These are phyloP conservation scores for Coemansia sp. DNA, from an alignment of 192 early-diverging fungal species.

Conservation along the genomic window DNA sequence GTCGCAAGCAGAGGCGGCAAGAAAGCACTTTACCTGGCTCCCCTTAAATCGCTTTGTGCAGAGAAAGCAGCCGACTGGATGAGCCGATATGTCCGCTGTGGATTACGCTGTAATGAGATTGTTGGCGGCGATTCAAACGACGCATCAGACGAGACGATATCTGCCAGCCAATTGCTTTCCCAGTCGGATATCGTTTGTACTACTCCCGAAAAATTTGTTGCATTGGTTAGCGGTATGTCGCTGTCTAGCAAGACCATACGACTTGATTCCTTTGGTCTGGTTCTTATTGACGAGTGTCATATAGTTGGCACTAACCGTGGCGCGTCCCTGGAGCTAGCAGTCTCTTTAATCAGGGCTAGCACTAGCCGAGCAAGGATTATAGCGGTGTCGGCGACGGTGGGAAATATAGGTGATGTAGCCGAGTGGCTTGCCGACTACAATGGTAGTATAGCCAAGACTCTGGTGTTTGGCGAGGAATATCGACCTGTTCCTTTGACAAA, in stretches of 20 bases:
- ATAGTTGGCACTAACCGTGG: conserved; percentile 63
- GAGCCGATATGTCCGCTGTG: conserved; percentile 43
- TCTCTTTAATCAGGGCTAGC: conserved; percentile 52
- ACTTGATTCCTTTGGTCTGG: conserved; percentile 32
- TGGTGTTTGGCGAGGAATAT: conserved; percentile 70
- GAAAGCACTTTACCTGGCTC: conserved; percentile 66
- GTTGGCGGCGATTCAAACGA: conserved; percentile 51
- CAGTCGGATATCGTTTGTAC: conserved; percentile 57
- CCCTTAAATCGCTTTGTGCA: conserved; percentile 64
- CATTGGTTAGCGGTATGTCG: conserved; percentile 33
- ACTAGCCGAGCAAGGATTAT: conserved; percentile 49
- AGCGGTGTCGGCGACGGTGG: conserved; percentile 68
- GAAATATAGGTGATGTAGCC: conserved; percentile 68
- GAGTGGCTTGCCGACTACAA: conserved; percentile 54
- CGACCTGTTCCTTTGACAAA: conserved; percentile 61
- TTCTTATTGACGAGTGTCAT: conserved; percentile 74
- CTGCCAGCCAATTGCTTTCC: not conserved
- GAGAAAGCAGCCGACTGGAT: conserved; percentile 65
- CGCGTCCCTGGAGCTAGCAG: conserved; percentile 62
- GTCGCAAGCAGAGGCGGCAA: not conserved
- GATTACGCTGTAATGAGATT: conserved; percentile 51
- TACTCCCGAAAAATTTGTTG: conserved; percentile 75
- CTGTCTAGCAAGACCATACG: conserved; percentile 12
- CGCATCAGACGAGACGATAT: not conserved
- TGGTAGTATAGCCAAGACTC: not conserved